Percentiles rank a stretch among this genome's conserved stretches.
These are phyloP conservation scores for Cladosporium phlei DNA, from an alignment of 2,329 filamentous ascomycete genomes.

Conservation along the genomic window DNA sequence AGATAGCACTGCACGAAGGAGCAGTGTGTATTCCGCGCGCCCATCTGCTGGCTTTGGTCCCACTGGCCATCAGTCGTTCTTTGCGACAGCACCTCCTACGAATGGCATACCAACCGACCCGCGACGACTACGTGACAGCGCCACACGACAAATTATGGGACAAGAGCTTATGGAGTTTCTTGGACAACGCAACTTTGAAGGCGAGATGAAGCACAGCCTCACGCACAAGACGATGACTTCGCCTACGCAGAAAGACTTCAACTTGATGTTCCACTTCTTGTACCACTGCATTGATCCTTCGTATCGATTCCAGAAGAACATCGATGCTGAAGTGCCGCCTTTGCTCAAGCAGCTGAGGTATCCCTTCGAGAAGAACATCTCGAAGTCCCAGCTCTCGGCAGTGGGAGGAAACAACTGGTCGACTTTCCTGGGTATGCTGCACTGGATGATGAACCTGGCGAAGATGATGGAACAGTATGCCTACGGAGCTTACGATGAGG, in stretches of 20 bases:
- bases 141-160: constrained; percentile 75
- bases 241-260: constrained; percentile 97
- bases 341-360: constrained; percentile 91
- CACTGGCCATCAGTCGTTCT: constrained; percentile 81
- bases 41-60: constrained; percentile 59
- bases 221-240: constrained; percentile 86
- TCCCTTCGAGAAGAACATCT: constrained; percentile 91
- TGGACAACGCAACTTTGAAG: constrained; percentile 88
- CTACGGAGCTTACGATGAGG: constrained; percentile 77
- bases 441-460: constrained; percentile 99
- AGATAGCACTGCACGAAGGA: constrained; percentile 62
- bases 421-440: constrained; percentile 84
- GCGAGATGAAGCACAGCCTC: constrained; percentile 95
- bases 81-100: constrained; percentile 75
- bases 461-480: constrained; percentile 87
- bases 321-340: constrained; percentile 90
- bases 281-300: constrained; percentile 93
- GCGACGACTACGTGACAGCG: constrained; percentile 74
- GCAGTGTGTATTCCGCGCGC: constrained; percentile 60
- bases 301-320: constrained; percentile 88
- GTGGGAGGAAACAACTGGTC: constrained; percentile 97
- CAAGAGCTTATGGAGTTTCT: constrained; percentile 90
- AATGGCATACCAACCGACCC: constrained; percentile 84
- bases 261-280: constrained; percentile 95
- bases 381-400: constrained; percentile 89